Evolutionary conservation across 495 filamentous ascomycete species (phyloP).

Genomic region (Talaromyces stipitatus): DNA sequence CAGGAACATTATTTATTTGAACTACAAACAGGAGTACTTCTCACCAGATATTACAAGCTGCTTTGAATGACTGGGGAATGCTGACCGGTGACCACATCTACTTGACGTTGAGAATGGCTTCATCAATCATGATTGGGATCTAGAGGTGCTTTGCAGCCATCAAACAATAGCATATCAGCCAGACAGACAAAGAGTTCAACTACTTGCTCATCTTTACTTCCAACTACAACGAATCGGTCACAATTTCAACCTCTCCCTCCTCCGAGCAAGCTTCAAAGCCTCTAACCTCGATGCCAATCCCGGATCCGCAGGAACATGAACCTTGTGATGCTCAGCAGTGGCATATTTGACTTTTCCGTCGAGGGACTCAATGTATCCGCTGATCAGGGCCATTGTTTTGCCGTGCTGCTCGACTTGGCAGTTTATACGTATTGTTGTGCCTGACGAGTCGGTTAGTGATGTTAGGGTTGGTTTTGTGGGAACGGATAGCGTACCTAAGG

Average conservation of each 20-base stretch:
- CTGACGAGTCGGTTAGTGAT: not conserved
- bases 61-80: too few species aligned
- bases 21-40: too few species aligned
- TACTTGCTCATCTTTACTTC: too few species aligned
- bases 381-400: constrained; percentile 36
- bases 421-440: constrained; percentile 22
- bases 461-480: not conserved
- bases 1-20: too few species aligned
- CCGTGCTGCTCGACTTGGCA: constrained; percentile 27
- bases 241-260: not conserved
- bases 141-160: too few species aligned
- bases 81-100: too few species aligned
- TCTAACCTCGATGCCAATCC: constrained; percentile 14
- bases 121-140: too few species aligned
- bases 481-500: constrained; percentile 11
- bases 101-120: too few species aligned
- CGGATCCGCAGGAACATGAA: constrained; percentile 24
- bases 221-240: not conserved
- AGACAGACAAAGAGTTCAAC: too few species aligned
- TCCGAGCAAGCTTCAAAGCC: not conserved
- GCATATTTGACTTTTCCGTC: constrained; percentile 30
- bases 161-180: too few species aligned
- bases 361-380: constrained; percentile 26
- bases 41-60: too few species aligned
- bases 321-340: constrained; percentile 39